A percentile compares a stretch with the other conserved stretches of the same genome.
phyloP scores from a whole-genome alignment of 108 stramenopile genomes.

The Cyclotella cryptica region DNA sequence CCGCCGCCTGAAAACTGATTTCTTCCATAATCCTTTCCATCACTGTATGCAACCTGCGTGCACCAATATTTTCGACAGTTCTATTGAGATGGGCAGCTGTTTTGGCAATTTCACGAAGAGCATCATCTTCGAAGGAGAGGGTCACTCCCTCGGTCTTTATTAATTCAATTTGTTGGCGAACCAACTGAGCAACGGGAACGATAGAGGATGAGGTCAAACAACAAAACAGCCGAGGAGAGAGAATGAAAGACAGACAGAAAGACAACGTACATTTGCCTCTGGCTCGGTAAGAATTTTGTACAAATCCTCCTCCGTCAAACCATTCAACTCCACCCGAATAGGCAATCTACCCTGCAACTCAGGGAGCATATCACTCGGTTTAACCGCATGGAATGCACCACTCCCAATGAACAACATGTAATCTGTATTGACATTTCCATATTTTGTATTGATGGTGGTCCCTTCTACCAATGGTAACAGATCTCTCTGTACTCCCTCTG shows the following conservation, averaged over 20 bases:
- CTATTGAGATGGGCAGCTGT: slow-evolving; percentile 94
- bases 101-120: slow-evolving; percentile 96
- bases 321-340: slow-evolving; percentile 98
- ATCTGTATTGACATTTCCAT: slow-evolving; percentile 99
- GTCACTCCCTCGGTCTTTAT: slow-evolving; percentile 93
- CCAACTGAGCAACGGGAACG: slow-evolving; percentile 41
- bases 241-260: background rate
- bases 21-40: slow-evolving; percentile 98
- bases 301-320: slow-evolving; percentile 97
- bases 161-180: slow-evolving; percentile 94
- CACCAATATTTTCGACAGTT: slow-evolving; percentile 99
- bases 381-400: slow-evolving; percentile 94
- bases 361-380: slow-evolving; percentile 97
- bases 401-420: slow-evolving; percentile 97
- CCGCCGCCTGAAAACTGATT: slow-evolving; percentile 95
- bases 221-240: background rate
- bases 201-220: background rate
- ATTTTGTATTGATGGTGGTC: slow-evolving; percentile 95
- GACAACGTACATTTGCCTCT: slow-evolving; percentile 89
- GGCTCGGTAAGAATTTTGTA: slow-evolving; percentile 99
- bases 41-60: slow-evolving; percentile 96
- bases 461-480: slow-evolving; percentile 98
- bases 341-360: slow-evolving; percentile 98
- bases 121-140: slow-evolving; percentile 94
- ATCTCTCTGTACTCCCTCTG: slow-evolving; percentile 99